These are phyloP conservation scores for Mycena rebaudengoi DNA, from an alignment of 768 basidiomycete genomes.

Conservation along the genomic window DNA sequence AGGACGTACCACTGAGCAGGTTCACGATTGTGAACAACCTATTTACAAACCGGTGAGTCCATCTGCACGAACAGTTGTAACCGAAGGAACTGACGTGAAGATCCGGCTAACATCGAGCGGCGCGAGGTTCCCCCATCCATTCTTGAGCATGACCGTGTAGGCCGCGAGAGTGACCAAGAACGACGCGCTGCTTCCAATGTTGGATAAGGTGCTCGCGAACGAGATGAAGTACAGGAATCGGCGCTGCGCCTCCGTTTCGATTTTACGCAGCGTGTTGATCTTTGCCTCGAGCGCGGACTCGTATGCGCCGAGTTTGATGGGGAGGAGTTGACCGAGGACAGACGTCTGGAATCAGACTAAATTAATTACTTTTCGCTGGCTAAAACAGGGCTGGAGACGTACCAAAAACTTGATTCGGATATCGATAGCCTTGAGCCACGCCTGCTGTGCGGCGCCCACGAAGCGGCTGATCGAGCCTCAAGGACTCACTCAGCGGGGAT, in stretches of 20 bases:
- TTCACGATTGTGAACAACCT: conserved; percentile 11
- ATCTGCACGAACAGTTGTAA: not conserved
- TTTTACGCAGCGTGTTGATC: not conserved
- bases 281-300: not conserved
- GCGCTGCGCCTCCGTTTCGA: not conserved
- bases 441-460: conserved; percentile 6
- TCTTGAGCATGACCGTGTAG: not conserved
- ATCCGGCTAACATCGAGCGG: conserved; percentile 9
- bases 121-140: not conserved
- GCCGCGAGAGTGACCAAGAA: conserved; percentile 5
- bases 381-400: not conserved
- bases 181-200: not conserved
- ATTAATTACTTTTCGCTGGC: not conserved
- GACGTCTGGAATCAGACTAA: not conserved
- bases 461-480: conserved; percentile 3
- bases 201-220: not conserved
- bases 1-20: not conserved
- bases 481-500: not conserved
- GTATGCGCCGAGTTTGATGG: conserved; percentile 14
- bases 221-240: not conserved
- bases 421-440: conserved; percentile 4
- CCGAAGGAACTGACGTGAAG: not conserved
- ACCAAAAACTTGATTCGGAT: not conserved
- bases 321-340: conserved; percentile 9
- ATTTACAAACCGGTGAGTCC: not conserved